phyloP scores from a whole-genome alignment of 306 rosid species.

The Trifolium subterraneum region DNA sequence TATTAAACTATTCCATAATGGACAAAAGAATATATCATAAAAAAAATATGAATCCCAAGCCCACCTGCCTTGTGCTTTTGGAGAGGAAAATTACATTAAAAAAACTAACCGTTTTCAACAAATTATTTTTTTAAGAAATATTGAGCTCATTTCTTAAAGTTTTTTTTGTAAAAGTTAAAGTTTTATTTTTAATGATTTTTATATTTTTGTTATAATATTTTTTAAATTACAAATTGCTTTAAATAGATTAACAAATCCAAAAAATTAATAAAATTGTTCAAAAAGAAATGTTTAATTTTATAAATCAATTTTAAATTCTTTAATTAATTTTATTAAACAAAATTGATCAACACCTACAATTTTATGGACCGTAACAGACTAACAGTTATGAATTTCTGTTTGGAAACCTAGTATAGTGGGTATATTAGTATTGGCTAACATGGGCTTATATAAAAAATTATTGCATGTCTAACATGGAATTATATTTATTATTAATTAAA shows the following conservation, averaged over 20 bases:
- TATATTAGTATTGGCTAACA: background rate
- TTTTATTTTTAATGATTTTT: too few species aligned
- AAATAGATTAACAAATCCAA: background rate
- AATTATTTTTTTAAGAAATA: background rate
- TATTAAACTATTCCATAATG: slow-evolving; percentile 25
- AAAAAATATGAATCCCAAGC: slow-evolving; percentile 23
- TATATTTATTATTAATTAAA: background rate
- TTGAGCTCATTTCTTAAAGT: too few species aligned
- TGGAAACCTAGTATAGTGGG: background rate
- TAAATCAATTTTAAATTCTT: background rate
- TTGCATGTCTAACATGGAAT: background rate
- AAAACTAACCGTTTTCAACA: slow-evolving; percentile 16
- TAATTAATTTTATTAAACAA: background rate
- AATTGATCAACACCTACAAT: background rate
- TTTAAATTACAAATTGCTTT: too few species aligned
- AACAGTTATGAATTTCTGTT: background rate
- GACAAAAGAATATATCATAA: slow-evolving; percentile 36
- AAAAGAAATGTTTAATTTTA: background rate
- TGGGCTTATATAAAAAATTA: background rate
- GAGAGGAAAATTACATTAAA: background rate
- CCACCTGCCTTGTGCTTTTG: slow-evolving; percentile 1
- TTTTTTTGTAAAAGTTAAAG: too few species aligned
- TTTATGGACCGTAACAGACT: background rate
- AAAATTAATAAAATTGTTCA: background rate
- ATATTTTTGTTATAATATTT: too few species aligned